A percentile compares a stretch with the other conserved stretches of the same genome.
Evolutionary conservation across 2,329 filamentous ascomycete species (phyloP).

Genomic region (Pseudocercospora fuligena): DNA sequence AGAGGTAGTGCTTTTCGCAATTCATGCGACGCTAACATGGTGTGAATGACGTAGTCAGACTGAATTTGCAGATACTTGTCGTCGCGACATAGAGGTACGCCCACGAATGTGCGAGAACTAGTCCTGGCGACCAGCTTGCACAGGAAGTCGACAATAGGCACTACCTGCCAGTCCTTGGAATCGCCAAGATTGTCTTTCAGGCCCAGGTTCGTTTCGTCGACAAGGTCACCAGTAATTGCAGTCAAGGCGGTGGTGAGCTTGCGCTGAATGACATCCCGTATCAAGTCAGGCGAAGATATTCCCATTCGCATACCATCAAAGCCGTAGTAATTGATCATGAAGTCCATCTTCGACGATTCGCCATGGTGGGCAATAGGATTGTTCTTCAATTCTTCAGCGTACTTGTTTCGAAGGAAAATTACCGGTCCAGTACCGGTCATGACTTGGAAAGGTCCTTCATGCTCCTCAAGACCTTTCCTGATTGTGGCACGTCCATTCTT

Average conservation of each 20-base stretch:
- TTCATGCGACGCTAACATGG: neutral
- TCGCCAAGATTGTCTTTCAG: neutral
- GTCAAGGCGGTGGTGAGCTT: neutral
- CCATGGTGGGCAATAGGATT: neutral
- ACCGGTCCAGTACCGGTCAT: neutral
- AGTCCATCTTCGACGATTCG: neutral
- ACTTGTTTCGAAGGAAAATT: neutral
- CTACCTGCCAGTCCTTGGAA: neutral
- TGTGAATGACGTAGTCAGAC: neutral
- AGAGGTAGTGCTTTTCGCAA: neutral
- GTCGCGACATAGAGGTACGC: neutral
- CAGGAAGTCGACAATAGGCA: neutral
- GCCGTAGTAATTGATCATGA: neutral
- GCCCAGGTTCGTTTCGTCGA: neutral
- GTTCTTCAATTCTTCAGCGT: neutral
- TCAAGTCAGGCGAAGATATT: neutral
- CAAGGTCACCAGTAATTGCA: neutral
- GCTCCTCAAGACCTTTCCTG: neutral
- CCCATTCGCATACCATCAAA: neutral
- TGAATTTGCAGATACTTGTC: neutral
- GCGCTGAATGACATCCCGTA: neutral
- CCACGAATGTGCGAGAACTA: neutral
- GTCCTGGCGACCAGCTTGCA: neutral
- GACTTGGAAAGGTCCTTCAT: neutral
- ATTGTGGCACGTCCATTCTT: neutral